Conservation (phyloP, 768 basidiomycete species). For the Cantharellus cinnabarinus region DNA sequence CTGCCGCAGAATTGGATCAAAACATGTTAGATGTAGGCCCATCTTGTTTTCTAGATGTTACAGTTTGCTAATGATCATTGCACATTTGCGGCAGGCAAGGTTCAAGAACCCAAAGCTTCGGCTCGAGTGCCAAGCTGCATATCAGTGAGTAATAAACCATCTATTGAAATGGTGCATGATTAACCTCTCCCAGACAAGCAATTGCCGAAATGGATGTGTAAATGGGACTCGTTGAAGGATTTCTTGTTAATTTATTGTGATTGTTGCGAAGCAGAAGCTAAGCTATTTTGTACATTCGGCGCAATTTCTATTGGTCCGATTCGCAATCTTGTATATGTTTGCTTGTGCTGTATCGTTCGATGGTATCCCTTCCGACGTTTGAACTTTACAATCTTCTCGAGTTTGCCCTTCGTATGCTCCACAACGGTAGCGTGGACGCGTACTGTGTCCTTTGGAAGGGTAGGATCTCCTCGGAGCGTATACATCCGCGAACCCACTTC, state of each 20-base stretch:
- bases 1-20: background rate
- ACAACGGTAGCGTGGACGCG: conserved; percentile 77
- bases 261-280: too few relatives aligned
- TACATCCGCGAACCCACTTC: conserved; percentile 93
- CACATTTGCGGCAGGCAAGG: background rate
- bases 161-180: background rate
- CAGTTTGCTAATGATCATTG: background rate
- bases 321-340: conserved; percentile 84
- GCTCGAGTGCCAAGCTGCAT: background rate
- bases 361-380: conserved; percentile 97
- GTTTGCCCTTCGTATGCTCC: conserved; percentile 87
- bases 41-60: background rate
- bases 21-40: background rate
- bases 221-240: background rate
- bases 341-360: conserved; percentile 84
- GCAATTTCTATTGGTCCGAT: conserved; percentile 56
- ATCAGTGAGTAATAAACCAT: background rate
- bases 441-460: conserved; percentile 43
- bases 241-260: background rate
- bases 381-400: conserved; percentile 89
- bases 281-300: background rate
- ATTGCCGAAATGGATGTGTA: background rate
- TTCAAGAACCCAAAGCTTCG: background rate
- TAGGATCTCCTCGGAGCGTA: conserved; percentile 63
- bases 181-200: background rate